These are phyloP conservation scores for Mycena epipterygia DNA, from an alignment of 768 basidiomycete species.

Conservation along the genomic window DNA sequence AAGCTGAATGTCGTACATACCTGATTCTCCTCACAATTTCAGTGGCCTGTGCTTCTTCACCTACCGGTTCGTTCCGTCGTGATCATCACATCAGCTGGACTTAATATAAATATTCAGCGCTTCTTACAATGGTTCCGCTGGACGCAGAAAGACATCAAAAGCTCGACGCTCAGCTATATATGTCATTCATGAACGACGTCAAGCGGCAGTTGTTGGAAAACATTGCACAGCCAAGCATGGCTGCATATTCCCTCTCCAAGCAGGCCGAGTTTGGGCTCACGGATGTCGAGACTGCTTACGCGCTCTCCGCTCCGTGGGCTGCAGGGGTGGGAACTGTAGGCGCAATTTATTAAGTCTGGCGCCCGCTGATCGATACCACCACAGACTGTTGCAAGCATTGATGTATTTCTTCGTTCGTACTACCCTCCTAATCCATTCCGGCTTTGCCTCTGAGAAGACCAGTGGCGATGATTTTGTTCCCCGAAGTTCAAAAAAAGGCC, in stretches of 20 bases:
- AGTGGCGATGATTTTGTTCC: constrained; percentile 52
- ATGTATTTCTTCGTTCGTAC: not conserved
- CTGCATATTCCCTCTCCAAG: constrained; percentile 55
- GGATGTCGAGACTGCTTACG: constrained; percentile 58
- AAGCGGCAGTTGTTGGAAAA: constrained; percentile 39
- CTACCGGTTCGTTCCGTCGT: not conserved
- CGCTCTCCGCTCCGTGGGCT: constrained; percentile 46
- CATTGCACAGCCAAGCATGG: constrained; percentile 49
- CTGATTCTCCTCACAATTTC: not conserved
- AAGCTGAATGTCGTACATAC: too few species aligned
- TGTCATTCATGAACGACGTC: constrained; percentile 43
- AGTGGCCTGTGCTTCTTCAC: constrained; percentile 19
- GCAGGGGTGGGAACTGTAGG: constrained; percentile 48
- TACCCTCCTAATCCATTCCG: too few species aligned
- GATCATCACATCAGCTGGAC: not conserved
- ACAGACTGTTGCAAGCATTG: constrained; percentile 8
- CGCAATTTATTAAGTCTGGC: constrained; percentile 4
- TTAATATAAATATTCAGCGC: constrained; percentile 27
- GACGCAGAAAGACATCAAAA: constrained; percentile 43
- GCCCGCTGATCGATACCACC: not conserved
- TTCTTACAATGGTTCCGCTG: constrained; percentile 49
- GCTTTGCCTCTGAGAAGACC: constrained; percentile 8
- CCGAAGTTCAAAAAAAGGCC: constrained; percentile 46
- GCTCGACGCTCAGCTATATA: constrained; percentile 42
- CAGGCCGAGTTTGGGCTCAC: constrained; percentile 57